Base-by-base conservation (phyloP, 2,329 filamentous ascomycete species). In the Mariannaea sp. region DNA sequence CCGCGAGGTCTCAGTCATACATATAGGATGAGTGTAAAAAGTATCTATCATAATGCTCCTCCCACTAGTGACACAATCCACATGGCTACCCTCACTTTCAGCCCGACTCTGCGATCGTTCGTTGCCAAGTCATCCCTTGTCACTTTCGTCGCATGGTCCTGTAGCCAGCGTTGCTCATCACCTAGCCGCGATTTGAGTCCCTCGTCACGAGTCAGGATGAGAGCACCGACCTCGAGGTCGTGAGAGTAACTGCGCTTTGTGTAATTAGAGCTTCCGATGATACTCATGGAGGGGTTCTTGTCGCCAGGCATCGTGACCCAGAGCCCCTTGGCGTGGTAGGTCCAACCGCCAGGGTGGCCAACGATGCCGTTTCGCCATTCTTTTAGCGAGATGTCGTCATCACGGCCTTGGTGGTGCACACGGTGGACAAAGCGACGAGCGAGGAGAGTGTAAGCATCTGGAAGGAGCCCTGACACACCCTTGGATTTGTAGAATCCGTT, bases 291-390 rank as follows among this genome's bases (percentile, higher is more conserved):
- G 0, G 92, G 92, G 32, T 85, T 75, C 29, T 78, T 71, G 40
- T 87, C 82, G 2, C 79, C 77, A 0, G 88, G 83, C 49, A 93
- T 78, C 0, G 89, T 90, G 20, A 97, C 80, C 93, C 93, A 97
- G 2, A 97, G 78, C 0, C 94, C 94, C 73, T 99, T 99, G 41
- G 94, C 94, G 66, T 99, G 94, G 72, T 99, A 99, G 0, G 93
- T 97, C 94, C 95, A 99, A 1, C 91, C 93, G 1, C 79, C 90
- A 0, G 89, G 85, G 64, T 91, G 82, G 14, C 89, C 89, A 2
- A 96, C 89, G 0, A 85, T 89, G 7, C 94, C 94, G 39, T 81
- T 80, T 6, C 87, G 83, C 94, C 94, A 99, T 73, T 99, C 94
- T 57, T 90, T 89, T 4, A 99, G 77, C 3, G 82, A 74, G 22